phyloP scores from a whole-genome alignment of 2,329 filamentous ascomycete genomes.

The Cladophialophora exuberans region DNA sequence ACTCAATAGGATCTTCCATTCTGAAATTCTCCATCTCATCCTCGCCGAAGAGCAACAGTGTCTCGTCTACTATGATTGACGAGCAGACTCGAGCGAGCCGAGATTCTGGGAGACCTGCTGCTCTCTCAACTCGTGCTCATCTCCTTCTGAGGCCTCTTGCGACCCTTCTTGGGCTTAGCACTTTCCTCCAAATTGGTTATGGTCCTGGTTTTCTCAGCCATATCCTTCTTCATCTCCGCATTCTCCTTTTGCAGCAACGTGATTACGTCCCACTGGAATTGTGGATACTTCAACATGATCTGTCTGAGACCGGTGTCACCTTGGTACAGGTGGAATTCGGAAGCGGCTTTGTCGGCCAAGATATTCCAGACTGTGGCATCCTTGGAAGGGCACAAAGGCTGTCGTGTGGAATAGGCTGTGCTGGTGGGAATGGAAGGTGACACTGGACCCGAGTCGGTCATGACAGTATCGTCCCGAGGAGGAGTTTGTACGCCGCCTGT shows the following conservation, averaged over 20 bases:
- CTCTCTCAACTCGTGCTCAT: neutral
- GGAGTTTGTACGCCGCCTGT: too few relatives aligned
- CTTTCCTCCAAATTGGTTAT: neutral
- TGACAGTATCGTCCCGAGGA: too few relatives aligned
- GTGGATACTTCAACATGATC: slow-evolving; percentile 8
- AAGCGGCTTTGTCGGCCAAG: slow-evolving; percentile 9
- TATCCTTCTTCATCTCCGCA: neutral
- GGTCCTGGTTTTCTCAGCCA: neutral
- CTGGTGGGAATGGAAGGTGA: neutral
- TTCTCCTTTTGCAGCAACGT: neutral
- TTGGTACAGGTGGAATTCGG: neutral
- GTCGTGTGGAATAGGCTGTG: neutral
- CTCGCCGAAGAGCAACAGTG: too few relatives aligned
- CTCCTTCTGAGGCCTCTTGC: slow-evolving; percentile 8
- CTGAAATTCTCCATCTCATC: too few relatives aligned
- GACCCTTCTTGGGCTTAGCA: slow-evolving; percentile 1
- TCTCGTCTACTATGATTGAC: too few relatives aligned
- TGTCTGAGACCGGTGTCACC: slow-evolving; percentile 2
- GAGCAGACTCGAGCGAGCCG: too few relatives aligned
- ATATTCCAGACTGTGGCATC: slow-evolving; percentile 6
- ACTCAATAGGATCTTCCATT: too few relatives aligned
- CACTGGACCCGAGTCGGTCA: neutral
- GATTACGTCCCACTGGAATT: slow-evolving; percentile 14
- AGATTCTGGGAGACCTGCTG: too few relatives aligned
- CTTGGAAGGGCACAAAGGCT: neutral